Percentiles rank a stretch among this genome's conserved stretches.
These are phyloP conservation scores for Boletus barrowsii DNA, from an alignment of 768 basidiomycete genomes.

Conservation along the genomic window DNA sequence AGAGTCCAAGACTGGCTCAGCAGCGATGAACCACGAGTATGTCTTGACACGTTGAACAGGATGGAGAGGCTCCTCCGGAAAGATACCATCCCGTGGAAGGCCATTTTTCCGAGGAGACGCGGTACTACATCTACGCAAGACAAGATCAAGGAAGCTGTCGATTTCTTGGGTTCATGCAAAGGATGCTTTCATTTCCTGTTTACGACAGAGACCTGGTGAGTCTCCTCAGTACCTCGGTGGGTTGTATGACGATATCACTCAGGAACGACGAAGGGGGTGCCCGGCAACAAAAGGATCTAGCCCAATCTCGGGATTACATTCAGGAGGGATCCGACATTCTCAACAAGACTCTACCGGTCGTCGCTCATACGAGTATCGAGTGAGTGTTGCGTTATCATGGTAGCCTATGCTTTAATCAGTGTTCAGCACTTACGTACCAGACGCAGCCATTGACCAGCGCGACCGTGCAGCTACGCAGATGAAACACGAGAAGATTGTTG, in stretches of 20 bases:
- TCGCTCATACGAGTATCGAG: not conserved
- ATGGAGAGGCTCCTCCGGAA: not conserved
- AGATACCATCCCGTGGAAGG: not conserved
- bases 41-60: not conserved
- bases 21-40: not conserved
- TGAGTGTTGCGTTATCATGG: not conserved
- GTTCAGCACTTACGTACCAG: not conserved
- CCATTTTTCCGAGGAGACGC: not conserved
- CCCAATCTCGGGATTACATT: not conserved
- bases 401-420: not conserved
- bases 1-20: constrained; percentile 2
- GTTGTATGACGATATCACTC: too few relatives aligned
- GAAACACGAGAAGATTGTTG: too few relatives aligned
- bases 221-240: not conserved
- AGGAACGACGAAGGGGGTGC: not conserved
- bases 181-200: not conserved
- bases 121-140: not conserved
- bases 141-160: constrained; percentile 1
- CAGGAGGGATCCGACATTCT: not conserved
- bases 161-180: not conserved
- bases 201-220: not conserved
- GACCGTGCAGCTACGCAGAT: too few relatives aligned
- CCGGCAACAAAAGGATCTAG: not conserved
- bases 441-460: too few relatives aligned
- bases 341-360: too few relatives aligned